Evolutionary conservation across 768 basidiomycete species (phyloP).

Genomic region (Phlebiopsis flavidoalba): DNA sequence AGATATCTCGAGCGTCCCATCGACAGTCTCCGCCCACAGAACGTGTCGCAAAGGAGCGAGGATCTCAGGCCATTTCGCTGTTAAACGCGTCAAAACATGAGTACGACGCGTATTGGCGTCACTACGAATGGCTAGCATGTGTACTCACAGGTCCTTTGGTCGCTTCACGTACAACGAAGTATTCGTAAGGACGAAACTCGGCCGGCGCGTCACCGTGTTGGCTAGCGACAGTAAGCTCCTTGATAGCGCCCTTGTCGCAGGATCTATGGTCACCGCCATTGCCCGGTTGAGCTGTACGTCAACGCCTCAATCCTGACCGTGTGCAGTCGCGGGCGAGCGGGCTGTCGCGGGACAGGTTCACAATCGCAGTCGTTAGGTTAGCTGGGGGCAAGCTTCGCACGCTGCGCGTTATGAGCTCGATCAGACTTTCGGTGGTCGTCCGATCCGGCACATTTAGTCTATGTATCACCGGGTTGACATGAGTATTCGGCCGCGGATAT

Average conservation of each 20-base stretch:
- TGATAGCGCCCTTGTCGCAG: not conserved
- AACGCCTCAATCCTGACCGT: not conserved
- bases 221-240: slow-evolving; percentile 13
- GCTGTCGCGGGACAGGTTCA: too few relatives aligned
- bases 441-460: not conserved
- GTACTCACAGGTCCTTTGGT: slow-evolving; percentile 14
- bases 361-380: not conserved
- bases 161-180: slow-evolving; percentile 24
- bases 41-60: slow-evolving; percentile 46
- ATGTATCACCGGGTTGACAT: not conserved
- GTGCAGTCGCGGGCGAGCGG: too few relatives aligned
- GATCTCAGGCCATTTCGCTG: slow-evolving; percentile 20
- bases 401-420: not conserved
- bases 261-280: not conserved
- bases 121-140: not conserved
- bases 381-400: not conserved
- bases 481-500: not conserved
- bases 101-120: not conserved
- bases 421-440: not conserved
- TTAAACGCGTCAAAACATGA: not conserved
- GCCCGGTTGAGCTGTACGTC: not conserved
- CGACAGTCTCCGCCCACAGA: slow-evolving; percentile 41
- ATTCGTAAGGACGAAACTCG: slow-evolving; percentile 25
- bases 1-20: slow-evolving; percentile 39
- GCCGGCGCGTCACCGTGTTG: slow-evolving; percentile 10